Evolutionary conservation across 1,284 basidiomycete genomes (phyloP), one percentile per base, ranked within the genome.

Genomic region (Xerocomus amazonicus): DNA sequence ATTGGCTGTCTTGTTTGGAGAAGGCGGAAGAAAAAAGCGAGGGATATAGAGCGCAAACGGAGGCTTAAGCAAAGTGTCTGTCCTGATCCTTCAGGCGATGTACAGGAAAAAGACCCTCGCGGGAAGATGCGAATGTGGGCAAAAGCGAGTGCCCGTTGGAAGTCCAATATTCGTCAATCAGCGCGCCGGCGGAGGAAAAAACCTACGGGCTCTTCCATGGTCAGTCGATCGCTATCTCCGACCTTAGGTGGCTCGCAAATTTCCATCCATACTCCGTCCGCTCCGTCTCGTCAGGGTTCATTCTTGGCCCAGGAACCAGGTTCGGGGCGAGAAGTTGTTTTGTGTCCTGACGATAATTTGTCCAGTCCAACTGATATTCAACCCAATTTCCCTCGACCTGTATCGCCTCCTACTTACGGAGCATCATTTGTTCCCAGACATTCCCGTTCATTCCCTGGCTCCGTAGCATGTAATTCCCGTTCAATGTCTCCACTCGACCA

Each of bases 91-190:
- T 64, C 68, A 23, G 68, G 70, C 13, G 62, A 63, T 16, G 58
- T 62, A 13, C 56, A 64, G 14, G 74, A 79, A 56, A 72, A 71
- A 51, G 77, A 78, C 40, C 63, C 67, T 8, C 76, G 73, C 43
- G 66, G 65, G 9, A 78, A 77, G 58, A 77, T 82, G 62, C 80
- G 76, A 55, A 59, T 80, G 40, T 86, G 83, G 82, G 74, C 76
- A 3, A 74, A 68, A 48, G 82, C 83, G 4, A 79, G 77, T 5
- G 80, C 78, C 10, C 73, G 80, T 37, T 88, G 85, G 85, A 81
- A 74, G 57, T 76, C 75, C 3, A 80, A 80, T 43, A 73, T 78
- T 13, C 75, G 78, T 26, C 73, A 78, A 48, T 72, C 77, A 23
- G 77, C 77, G 13, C 76, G 82, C 35, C 76, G 80, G 43, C 71